phyloP scores from a whole-genome alignment of 352 stramenopile genomes.

The Globisporangium canariense region DNA sequence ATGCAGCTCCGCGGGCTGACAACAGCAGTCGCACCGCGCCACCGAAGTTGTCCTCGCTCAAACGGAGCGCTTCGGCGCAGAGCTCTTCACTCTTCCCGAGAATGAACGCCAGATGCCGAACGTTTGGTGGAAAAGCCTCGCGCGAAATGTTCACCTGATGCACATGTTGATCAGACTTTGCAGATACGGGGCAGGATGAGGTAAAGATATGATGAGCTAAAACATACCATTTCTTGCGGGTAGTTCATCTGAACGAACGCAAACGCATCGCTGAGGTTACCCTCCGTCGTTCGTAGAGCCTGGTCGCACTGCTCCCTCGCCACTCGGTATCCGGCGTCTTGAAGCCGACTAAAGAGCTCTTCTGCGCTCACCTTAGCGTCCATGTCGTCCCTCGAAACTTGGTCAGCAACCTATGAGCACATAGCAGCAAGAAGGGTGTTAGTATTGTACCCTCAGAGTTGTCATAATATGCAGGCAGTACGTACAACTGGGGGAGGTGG shows the following conservation, averaged over 20 bases:
- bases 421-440: background rate
- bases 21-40: constrained; percentile 59
- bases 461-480: background rate
- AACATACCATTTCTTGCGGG: constrained; percentile 17
- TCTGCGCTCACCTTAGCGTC: background rate
- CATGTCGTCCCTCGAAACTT: background rate
- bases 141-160: constrained; percentile 8
- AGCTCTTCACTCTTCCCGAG: constrained; percentile 44
- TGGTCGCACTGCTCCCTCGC: constrained; percentile 39
- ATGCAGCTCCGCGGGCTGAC: constrained; percentile 30
- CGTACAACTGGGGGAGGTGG: constrained; percentile 5
- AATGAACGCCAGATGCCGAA: constrained; percentile 46
- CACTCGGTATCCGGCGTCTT: constrained; percentile 27
- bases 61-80: constrained; percentile 54
- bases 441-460: background rate
- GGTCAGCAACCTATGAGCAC: background rate
- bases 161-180: background rate
- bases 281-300: constrained; percentile 29
- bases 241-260: constrained; percentile 17
- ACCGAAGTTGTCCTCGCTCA: constrained; percentile 48
- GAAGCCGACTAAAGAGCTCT: constrained; percentile 25
- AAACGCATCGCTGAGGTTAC: constrained; percentile 26
- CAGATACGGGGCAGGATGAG: background rate
- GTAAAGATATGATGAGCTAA: background rate
- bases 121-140: constrained; percentile 33